A percentile compares a stretch with the other conserved stretches of the same genome.
These are phyloP conservation scores for Xenoacremonium recifei DNA, from an alignment of 2,329 filamentous ascomycete species.

Conservation along the genomic window DNA sequence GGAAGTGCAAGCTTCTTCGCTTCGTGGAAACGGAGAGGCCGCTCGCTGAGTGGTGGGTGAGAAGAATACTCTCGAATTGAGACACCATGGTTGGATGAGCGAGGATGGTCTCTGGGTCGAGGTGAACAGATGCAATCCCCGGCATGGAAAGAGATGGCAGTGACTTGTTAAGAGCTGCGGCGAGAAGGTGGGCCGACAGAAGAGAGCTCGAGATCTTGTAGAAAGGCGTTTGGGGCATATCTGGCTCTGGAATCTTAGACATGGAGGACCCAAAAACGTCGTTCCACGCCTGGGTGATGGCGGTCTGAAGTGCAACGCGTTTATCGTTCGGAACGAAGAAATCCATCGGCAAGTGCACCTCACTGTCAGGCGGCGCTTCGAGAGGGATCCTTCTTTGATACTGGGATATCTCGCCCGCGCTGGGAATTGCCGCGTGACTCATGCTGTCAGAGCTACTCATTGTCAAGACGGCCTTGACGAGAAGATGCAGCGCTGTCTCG, in stretches of 20 bases:
- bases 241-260: conserved; percentile 37
- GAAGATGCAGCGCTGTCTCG: conserved; percentile 42
- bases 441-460: conserved; percentile 46
- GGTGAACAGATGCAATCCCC: conserved; percentile 35
- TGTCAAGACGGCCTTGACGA: conserved; percentile 44
- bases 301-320: conserved; percentile 37
- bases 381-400: conserved; percentile 43
- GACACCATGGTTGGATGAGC: conserved; percentile 48
- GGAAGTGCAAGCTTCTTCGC: conserved; percentile 10
- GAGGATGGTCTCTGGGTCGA: conserved; percentile 50
- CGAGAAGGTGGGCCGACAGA: conserved; percentile 47
- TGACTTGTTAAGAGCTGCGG: conserved; percentile 42
- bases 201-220: conserved; percentile 51
- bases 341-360: conserved; percentile 12
- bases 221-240: conserved; percentile 46
- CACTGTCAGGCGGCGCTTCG: conserved; percentile 17
- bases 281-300: conserved; percentile 45
- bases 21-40: conserved; percentile 13
- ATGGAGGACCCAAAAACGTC: conserved; percentile 39
- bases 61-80: conserved; percentile 44
- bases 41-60: conserved; percentile 22
- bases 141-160: conserved; percentile 36
- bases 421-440: conserved; percentile 44
- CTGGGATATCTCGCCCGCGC: conserved; percentile 36
- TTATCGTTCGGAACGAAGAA: conserved; percentile 38